phyloP scores from a whole-genome alignment of 1,284 basidiomycete species.

The Microbotryum violaceum region DNA sequence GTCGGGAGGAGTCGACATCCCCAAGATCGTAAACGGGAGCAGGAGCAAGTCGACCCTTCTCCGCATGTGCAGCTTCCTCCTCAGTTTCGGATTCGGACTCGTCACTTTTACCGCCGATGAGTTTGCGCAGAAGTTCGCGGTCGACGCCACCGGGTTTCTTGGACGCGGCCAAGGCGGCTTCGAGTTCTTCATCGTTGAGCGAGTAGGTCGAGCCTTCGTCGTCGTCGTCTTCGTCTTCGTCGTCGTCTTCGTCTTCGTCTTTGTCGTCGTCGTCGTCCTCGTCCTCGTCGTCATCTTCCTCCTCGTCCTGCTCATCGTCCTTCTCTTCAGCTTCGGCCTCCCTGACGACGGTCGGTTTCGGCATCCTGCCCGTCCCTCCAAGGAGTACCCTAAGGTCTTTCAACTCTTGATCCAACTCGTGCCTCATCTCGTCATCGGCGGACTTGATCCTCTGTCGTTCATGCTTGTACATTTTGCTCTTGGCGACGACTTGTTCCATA shows the following conservation, averaged over 20 bases:
- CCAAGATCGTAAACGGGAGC: not conserved
- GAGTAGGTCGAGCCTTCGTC: slow-evolving; percentile 42
- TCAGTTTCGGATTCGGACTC: slow-evolving; percentile 4
- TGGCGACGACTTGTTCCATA: slow-evolving; percentile 96
- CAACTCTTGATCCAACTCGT: slow-evolving; percentile 82
- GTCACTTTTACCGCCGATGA: slow-evolving; percentile 27
- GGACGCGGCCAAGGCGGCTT: slow-evolving; percentile 29
- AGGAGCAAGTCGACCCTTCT: not conserved
- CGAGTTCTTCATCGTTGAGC: slow-evolving; percentile 26
- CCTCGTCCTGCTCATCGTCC: not conserved
- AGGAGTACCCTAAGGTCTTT: slow-evolving; percentile 73
- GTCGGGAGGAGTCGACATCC: too few species aligned
- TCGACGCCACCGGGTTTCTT: slow-evolving; percentile 30
- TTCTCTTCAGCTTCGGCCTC: not conserved
- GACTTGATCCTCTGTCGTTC: slow-evolving; percentile 81
- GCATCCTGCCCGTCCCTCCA: slow-evolving; percentile 41
- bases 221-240: slow-evolving; percentile 15
- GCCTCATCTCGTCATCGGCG: slow-evolving; percentile 74
- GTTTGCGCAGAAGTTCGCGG: slow-evolving; percentile 33
- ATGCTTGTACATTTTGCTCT: slow-evolving; percentile 88
- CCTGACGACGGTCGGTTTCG: slow-evolving; percentile 12
- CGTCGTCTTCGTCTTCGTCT: slow-evolving; percentile 8
- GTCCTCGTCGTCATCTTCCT: not conserved
- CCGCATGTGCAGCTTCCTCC: slow-evolving; percentile 2
- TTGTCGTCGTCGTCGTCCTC: slow-evolving; percentile 8